Evolutionary conservation across 2,329 filamentous ascomycete genomes (phyloP).

Genomic region (Trichoderma aggressivum): DNA sequence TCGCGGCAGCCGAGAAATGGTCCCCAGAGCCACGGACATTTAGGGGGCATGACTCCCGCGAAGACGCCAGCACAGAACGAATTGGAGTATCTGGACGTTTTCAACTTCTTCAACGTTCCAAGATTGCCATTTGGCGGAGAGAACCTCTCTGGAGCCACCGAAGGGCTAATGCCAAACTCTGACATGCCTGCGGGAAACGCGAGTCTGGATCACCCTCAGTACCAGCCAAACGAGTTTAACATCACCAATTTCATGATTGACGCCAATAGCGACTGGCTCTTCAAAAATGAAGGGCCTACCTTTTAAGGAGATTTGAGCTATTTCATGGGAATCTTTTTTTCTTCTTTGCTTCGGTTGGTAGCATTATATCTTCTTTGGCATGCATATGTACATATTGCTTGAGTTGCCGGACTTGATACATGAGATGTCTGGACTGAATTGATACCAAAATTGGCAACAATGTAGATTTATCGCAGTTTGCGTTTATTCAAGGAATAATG

Average conservation of each 20-base stretch:
- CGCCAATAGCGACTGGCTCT: slow-evolving; percentile 72
- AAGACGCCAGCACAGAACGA: slow-evolving; percentile 75
- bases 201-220: slow-evolving; percentile 21
- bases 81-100: slow-evolving; percentile 86
- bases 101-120: slow-evolving; percentile 92
- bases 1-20: slow-evolving; percentile 67
- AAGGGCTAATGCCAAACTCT: slow-evolving; percentile 23
- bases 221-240: slow-evolving; percentile 61
- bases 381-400: background rate
- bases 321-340: background rate
- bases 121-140: slow-evolving; percentile 56
- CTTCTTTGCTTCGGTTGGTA: background rate
- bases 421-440: background rate
- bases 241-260: slow-evolving; percentile 77
- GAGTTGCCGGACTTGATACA: background rate
- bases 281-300: slow-evolving; percentile 48
- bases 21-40: slow-evolving; percentile 38
- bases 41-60: slow-evolving; percentile 56
- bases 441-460: background rate
- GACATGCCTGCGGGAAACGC: slow-evolving; percentile 30
- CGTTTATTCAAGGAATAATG: background rate
- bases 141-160: slow-evolving; percentile 24
- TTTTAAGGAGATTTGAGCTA: slow-evolving; percentile 19
- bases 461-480: background rate
- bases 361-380: background rate